A percentile compares a stretch with the other conserved stretches of the same genome.
Evolutionary conservation across 805 yeast genomes (phyloP).

Genomic region (Martiniozyma abietophila): DNA sequence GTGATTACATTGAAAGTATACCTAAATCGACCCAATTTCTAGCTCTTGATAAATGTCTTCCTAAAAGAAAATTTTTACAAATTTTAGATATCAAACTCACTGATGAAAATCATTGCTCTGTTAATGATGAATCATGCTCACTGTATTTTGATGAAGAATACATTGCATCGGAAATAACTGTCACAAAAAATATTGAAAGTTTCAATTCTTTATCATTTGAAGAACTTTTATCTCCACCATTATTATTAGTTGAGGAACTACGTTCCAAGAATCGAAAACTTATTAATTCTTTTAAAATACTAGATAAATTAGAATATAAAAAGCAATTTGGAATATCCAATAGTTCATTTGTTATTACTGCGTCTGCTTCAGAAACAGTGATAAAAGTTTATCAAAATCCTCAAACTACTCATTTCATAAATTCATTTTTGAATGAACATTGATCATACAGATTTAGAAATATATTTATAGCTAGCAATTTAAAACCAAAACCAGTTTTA

Average conservation of each 20-base stretch:
- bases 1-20: not conserved
- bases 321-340: conserved; percentile 12
- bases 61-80: conserved; percentile 51
- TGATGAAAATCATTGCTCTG: conserved; percentile 16
- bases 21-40: conserved; percentile 35
- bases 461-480: too few species aligned
- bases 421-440: too few species aligned
- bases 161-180: conserved; percentile 15
- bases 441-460: too few species aligned
- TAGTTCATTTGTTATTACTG: conserved; percentile 17
- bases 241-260: conserved; percentile 13
- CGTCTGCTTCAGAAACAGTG: conserved; percentile 10
- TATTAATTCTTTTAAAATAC: conserved; percentile 2
- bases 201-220: conserved; percentile 10
- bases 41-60: conserved; percentile 81
- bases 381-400: conserved; percentile 19
- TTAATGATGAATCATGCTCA: conserved; percentile 6
- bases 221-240: conserved; percentile 10
- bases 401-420: too few species aligned
- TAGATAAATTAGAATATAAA: conserved; percentile 8
- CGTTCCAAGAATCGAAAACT: conserved; percentile 2
- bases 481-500: too few species aligned
- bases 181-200: conserved; percentile 13
- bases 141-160: conserved; percentile 32
- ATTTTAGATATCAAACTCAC: conserved; percentile 34